Evolutionary conservation across 2,329 filamentous ascomycete species (phyloP).

Genomic region (Cladophialophora exuberans): DNA sequence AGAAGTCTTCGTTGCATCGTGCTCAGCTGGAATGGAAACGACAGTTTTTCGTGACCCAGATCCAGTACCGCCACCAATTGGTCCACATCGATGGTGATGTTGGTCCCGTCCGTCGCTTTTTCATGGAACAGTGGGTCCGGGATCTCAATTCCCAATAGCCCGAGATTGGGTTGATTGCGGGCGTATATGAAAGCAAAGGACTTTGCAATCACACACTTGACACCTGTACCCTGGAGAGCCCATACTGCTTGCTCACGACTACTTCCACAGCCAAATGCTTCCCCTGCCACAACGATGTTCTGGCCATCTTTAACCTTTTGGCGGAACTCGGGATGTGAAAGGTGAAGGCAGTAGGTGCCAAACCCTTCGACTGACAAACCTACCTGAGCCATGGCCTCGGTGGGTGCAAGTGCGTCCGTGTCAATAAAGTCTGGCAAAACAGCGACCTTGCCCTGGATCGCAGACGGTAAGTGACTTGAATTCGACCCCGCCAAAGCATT

Average conservation of each 20-base stretch:
- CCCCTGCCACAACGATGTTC: conserved; percentile 44
- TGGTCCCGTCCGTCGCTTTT: conserved; percentile 43
- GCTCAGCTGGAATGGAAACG: too few relatives aligned
- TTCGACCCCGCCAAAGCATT: too few relatives aligned
- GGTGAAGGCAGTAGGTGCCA: conserved; percentile 46
- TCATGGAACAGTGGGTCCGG: conserved; percentile 43
- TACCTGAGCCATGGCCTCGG: conserved; percentile 10
- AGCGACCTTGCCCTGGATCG: too few relatives aligned
- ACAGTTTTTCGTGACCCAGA: conserved; percentile 60
- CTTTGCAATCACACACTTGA: conserved; percentile 49
- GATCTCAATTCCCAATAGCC: conserved; percentile 49
- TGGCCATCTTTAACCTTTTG: conserved; percentile 32
- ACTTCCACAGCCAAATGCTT: conserved; percentile 52
- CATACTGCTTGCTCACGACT: conserved; percentile 50
- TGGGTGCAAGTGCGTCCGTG: conserved; percentile 15
- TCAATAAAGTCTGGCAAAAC: too few relatives aligned
- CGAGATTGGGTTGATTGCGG: conserved; percentile 51
- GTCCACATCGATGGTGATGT: conserved; percentile 28
- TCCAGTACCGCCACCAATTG: conserved; percentile 47
- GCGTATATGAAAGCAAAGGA: conserved; percentile 53
- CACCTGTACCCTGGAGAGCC: conserved; percentile 43
- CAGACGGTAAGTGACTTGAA: too few relatives aligned
- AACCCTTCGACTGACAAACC: conserved; percentile 38
- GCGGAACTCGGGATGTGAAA: conserved; percentile 48
- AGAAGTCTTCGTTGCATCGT: conserved; percentile 59